phyloP scores from a whole-genome alignment of 202 grass and related monocot genomes.

The Eragrostis tef region DNA sequence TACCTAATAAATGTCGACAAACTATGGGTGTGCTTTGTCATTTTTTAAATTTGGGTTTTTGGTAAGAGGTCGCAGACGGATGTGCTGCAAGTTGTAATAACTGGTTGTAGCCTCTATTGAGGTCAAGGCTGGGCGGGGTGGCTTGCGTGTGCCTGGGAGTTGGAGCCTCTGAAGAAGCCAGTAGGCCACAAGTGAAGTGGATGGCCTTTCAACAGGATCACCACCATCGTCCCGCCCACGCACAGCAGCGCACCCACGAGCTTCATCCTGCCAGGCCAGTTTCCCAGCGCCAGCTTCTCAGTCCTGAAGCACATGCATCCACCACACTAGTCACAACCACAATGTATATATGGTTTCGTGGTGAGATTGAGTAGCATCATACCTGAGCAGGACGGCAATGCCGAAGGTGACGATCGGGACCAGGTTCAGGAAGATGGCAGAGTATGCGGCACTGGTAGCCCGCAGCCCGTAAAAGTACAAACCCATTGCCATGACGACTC shows the following conservation, averaged over 20 bases:
- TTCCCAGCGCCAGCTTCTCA: slow-evolving; percentile 40
- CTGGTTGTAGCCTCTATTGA: too few species aligned
- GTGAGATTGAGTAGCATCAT: background rate
- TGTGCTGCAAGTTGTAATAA: too few species aligned
- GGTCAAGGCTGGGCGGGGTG: background rate
- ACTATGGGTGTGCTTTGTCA: too few species aligned
- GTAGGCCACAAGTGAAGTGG: slow-evolving; percentile 37
- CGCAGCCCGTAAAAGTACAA: slow-evolving; percentile 34
- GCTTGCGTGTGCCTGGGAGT: too few species aligned
- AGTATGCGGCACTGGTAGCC: slow-evolving; percentile 47
- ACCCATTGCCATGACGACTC: slow-evolving; percentile 25
- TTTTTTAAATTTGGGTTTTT: too few species aligned
- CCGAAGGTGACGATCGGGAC: slow-evolving; percentile 48
- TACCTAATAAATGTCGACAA: too few species aligned
- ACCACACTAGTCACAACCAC: background rate
- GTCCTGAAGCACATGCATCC: background rate
- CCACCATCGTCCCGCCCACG: slow-evolving; percentile 52
- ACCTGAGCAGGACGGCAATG: slow-evolving; percentile 44
- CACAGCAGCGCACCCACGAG: slow-evolving; percentile 44
- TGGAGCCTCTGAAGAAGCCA: background rate
- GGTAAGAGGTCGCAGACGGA: slow-evolving; percentile 43
- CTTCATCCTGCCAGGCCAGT: slow-evolving; percentile 45
- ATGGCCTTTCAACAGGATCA: slow-evolving; percentile 49
- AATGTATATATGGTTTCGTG: background rate
- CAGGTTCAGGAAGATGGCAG: slow-evolving; percentile 50